Evolutionary conservation across 768 basidiomycete species (phyloP).

Genomic region (Lenzites betulinus): DNA sequence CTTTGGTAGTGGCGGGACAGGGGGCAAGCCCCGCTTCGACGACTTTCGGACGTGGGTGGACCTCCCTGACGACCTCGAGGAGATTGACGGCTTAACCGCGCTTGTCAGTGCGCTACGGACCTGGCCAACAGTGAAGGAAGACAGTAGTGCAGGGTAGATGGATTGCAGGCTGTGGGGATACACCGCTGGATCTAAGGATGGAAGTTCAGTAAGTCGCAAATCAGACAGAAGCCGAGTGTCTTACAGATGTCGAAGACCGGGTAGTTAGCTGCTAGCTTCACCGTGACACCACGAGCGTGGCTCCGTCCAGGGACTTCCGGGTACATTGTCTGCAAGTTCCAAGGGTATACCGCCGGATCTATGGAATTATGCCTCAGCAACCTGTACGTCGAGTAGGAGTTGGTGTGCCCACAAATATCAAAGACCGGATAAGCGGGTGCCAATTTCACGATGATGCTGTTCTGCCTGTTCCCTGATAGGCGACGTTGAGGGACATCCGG

Average conservation of each 20-base stretch:
- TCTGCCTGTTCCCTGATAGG: neutral
- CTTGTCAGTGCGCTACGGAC: neutral
- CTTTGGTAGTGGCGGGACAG: slow-evolving; percentile 28
- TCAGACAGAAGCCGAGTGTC: neutral
- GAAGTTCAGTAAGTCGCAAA: neutral
- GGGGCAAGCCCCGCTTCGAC: slow-evolving; percentile 15
- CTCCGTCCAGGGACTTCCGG: neutral
- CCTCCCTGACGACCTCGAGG: neutral
- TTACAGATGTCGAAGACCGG: slow-evolving; percentile 25
- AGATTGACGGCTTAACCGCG: neutral
- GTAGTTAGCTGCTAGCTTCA: slow-evolving; percentile 11
- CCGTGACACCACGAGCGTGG: neutral
- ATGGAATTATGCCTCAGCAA: neutral
- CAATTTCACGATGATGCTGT: neutral
- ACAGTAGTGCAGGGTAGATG: slow-evolving; percentile 20
- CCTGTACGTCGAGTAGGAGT: neutral
- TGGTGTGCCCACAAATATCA: neutral
- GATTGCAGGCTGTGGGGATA: slow-evolving; percentile 25
- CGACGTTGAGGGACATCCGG: neutral
- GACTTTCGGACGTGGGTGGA: slow-evolving; percentile 15
- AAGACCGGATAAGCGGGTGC: neutral
- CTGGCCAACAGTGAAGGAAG: neutral
- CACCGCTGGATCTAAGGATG: slow-evolving; percentile 24
- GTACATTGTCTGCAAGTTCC: slow-evolving; percentile 16
- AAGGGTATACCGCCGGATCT: slow-evolving; percentile 23